Evolutionary conservation across 2,329 filamentous ascomycete genomes (phyloP), one percentile per base, ranked within the genome.

Genomic region (Botrytis cinerea): DNA sequence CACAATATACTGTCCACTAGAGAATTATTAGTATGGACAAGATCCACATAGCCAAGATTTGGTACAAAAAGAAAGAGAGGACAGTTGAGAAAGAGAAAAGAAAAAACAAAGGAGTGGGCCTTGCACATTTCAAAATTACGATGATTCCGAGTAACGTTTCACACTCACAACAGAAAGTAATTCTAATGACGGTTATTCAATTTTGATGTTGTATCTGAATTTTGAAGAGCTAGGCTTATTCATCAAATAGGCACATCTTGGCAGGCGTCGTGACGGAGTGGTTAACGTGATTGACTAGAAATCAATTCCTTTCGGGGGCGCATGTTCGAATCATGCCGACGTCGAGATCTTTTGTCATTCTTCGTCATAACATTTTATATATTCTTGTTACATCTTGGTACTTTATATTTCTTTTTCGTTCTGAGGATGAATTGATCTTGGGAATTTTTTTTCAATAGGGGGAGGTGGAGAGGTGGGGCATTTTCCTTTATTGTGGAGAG

Each of bases 221-320:
- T 0, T 2, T 10, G 4, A 10, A 0, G 0, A 0, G 0, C 0
- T 0, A 2, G 0, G 7, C 25, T 28, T 62, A 20, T 25, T 48
- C 32, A 67, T 38, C 22, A 38, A 66, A 20, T 1, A 8, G 12
- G 1, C 0, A 20, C 0, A 28, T 43, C 4, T 40, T 40, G 22
- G 6, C 1, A 7, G 63, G 63, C 63, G 63, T 67, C 63, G 63
- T 67, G 63, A 67, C 63, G 63, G 63, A 67, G 63, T 67, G 63
- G 63, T 67, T 67, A 67, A 67, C 63, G 63, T 67, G 63, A 67
- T 67, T 67, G 63, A 67, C 63, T 67, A 67, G 63, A 67, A 67
- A 67, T 67, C 63, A 67, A 67, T 67, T 67, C 63, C 63, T 67
- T 67, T 67, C 63, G 63, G 63, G 62, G 63, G 63, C 63, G 63